Conservation (phyloP, 257 asterid species). For the Nemophila menziesii region DNA sequence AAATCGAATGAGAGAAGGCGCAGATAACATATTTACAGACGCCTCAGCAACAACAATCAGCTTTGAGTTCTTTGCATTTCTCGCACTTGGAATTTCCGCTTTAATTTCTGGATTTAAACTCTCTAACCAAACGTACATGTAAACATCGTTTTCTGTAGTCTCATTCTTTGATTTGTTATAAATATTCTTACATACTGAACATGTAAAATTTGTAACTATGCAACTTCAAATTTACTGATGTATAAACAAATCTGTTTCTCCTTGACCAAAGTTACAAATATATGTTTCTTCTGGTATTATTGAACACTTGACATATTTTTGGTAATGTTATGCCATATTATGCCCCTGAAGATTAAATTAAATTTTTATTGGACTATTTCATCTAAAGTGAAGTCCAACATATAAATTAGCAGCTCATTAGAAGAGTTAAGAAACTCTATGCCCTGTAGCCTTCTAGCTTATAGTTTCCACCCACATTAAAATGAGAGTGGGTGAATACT, state of each 20-base stretch:
- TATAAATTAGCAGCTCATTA: no score
- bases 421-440: no score
- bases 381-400: no score
- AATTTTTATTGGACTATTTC: no score
- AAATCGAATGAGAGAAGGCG: slow-evolving; percentile 41
- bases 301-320: background rate
- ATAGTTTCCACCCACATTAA: no score
- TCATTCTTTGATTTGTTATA: background rate
- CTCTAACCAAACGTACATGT: slow-evolving; percentile 39
- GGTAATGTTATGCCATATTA: background rate
- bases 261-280: no score
- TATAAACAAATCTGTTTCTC: background rate
- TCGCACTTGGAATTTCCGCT: slow-evolving; percentile 39
- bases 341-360: background rate
- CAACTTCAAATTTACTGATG: background rate
- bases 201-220: background rate
- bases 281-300: background rate
- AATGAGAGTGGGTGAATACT: no score
- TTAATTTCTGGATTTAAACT: slow-evolving; percentile 53
- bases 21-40: slow-evolving; percentile 58
- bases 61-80: slow-evolving; percentile 51
- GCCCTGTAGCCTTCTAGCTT: no score
- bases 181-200: background rate
- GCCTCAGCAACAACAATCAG: slow-evolving; percentile 50
- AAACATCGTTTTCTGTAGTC: slow-evolving; percentile 1